Base-by-base conservation (phyloP, 768 basidiomycete genomes). In the Steccherinum ochraceum region DNA sequence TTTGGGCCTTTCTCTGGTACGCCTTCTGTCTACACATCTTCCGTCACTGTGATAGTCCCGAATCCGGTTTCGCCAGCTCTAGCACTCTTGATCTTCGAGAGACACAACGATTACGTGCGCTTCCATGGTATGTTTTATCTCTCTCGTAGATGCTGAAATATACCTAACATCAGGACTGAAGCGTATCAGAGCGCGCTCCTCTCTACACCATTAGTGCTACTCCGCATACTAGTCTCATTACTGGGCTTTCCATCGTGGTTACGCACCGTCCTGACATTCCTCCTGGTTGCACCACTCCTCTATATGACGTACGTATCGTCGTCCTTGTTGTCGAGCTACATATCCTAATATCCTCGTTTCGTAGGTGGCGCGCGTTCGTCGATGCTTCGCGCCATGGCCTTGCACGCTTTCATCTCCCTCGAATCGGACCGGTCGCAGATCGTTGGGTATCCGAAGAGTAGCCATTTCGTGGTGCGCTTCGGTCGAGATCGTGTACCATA, bases 161-260 rank as follows among this genome's bases (percentile, higher is more conserved):
- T n/a, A 7, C 19, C 41, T 19, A 18, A 7, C 18, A 7, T 5
- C 21, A 23, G 19, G 18, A 49, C 30, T 53, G 19, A 61, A 91
- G 89, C 85, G 24, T 89, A 89, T 61, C 88, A 89, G 67, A 86
- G 86, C 11, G 86, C 84, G 3, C 71, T 91, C 12, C 64, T 87
- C 40, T 80, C 80, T 3, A 79, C 80, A 0, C 86, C 87, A 4
- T 65, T 87, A 10, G 58, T 86, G 26, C 44, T 80, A 21, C 53
- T 84, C 26, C 71, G 80, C 50, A 72, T 89, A 52, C 58, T 84
- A 56, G 69, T 73, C 27, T 75, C 80, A 19, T 60, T 84, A 5
- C 61, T 82, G 21, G 74, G 71, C 30, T 73, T 83, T 54, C 75
- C 80, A 3, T 56, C 69, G 3, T 79, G 80, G 72, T 61, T 88